Percentiles rank a stretch among this genome's conserved stretches.
These are phyloP conservation scores for Kuraishia piskuri DNA, from an alignment of 805 yeast species.

Conservation along the genomic window DNA sequence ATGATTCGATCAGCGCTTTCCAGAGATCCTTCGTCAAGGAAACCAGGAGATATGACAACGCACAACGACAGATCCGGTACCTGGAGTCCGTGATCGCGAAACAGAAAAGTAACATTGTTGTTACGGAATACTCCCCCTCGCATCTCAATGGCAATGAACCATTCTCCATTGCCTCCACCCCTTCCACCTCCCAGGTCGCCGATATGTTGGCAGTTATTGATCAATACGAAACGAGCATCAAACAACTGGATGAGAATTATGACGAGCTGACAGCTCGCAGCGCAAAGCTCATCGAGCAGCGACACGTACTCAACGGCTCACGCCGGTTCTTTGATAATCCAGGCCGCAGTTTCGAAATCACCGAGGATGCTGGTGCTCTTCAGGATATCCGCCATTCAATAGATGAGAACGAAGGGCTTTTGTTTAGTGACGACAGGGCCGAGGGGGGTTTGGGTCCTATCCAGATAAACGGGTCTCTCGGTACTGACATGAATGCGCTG, in stretches of 20 bases:
- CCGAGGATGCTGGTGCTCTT: constrained; percentile 15
- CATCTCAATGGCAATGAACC: constrained; percentile 11
- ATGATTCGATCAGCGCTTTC: constrained; percentile 70
- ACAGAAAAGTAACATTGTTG: constrained; percentile 29
- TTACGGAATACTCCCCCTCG: constrained; percentile 11
- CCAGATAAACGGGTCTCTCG: constrained; percentile 3
- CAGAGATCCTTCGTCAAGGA: constrained; percentile 90
- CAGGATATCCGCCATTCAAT: constrained; percentile 17
- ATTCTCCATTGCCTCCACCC: constrained; percentile 10
- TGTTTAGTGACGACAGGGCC: constrained; percentile 17
- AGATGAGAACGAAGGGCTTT: constrained; percentile 16
- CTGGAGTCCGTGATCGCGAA: constrained; percentile 41
- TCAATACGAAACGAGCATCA: constrained; percentile 61
- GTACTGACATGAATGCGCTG: constrained; percentile 22
- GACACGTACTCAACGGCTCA: constrained; percentile 40
- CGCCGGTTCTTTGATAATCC: constrained; percentile 25
- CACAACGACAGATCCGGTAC: constrained; percentile 74
- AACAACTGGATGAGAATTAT: constrained; percentile 61
- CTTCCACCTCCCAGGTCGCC: constrained; percentile 59
- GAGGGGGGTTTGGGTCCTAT: constrained; percentile 16
- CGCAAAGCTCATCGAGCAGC: constrained; percentile 56
- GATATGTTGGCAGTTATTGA: constrained; percentile 52
- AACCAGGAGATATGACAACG: constrained; percentile 72
- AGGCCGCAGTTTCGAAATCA: constrained; percentile 20
- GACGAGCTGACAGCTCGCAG: constrained; percentile 52